Percentiles rank a stretch among this genome's conserved stretches.
Evolutionary conservation across 2,329 filamentous ascomycete genomes (phyloP).

Genomic region (Aspergillus floridensis): DNA sequence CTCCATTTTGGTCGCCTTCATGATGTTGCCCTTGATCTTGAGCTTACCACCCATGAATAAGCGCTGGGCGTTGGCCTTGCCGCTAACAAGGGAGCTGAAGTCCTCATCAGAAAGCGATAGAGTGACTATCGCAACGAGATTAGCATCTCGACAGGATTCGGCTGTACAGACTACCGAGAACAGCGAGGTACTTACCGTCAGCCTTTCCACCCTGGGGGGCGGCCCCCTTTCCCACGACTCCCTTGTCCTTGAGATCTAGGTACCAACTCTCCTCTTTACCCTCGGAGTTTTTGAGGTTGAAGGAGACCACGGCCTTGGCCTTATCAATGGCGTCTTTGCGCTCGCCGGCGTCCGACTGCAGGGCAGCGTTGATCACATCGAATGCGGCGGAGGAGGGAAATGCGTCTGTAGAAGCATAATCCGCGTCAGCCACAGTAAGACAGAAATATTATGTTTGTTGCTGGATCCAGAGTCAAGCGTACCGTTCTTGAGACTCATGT

Average conservation of each 20-base stretch:
- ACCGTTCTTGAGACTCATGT: conserved; percentile 74
- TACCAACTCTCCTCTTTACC: conserved; percentile 85
- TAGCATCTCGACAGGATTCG: background rate
- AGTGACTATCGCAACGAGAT: conserved; percentile 61
- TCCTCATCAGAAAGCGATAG: conserved; percentile 79
- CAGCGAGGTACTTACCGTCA: conserved; percentile 59
- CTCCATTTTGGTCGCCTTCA: conserved; percentile 97
- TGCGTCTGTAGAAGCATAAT: conserved; percentile 53
- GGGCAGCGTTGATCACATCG: conserved; percentile 74
- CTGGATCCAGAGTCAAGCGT: conserved; percentile 29
- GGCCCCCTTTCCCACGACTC: conserved; percentile 73
- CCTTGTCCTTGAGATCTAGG: conserved; percentile 90
- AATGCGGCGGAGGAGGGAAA: conserved; percentile 92
- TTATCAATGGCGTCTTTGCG: conserved; percentile 87
- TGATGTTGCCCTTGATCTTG: conserved; percentile 96
- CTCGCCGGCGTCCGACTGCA: conserved; percentile 67
- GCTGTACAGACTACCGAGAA: too few species aligned
- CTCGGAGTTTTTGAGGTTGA: conserved; percentile 83
- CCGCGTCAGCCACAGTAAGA: conserved; percentile 9
- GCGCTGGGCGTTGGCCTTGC: conserved; percentile 90
- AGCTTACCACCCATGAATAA: conserved; percentile 98
- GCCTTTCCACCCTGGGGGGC: conserved; percentile 71
- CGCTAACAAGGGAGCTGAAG: conserved; percentile 76
- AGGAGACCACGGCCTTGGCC: conserved; percentile 82
- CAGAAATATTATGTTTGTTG: background rate